A percentile compares a stretch with the other conserved stretches of the same genome.
Conservation (phyloP, 495 filamentous ascomycete genomes). For the Podospora australis region DNA sequence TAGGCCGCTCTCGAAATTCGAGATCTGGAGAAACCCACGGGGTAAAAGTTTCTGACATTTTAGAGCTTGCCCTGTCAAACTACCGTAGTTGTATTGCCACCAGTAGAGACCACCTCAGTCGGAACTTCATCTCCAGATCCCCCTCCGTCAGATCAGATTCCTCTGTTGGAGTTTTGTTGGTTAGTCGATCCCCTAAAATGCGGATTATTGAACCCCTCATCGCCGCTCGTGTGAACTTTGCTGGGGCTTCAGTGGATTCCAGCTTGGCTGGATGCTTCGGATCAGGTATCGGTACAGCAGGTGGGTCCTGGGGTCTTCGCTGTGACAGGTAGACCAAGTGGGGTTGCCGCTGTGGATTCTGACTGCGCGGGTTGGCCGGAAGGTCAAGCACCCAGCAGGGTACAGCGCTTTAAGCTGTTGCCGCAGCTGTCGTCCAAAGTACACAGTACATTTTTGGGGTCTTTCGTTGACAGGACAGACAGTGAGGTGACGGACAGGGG, state of each 20-base stretch:
- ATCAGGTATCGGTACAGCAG: conserved; percentile 14
- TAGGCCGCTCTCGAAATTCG: too few species aligned
- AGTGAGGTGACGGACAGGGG: conserved; percentile 25
- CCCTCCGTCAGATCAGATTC: too few species aligned
- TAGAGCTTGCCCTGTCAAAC: too few species aligned
- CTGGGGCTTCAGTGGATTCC: not conserved
- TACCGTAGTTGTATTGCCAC: too few species aligned
- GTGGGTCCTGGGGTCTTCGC: not conserved
- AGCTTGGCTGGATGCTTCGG: not conserved
- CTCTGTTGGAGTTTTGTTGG: too few species aligned
- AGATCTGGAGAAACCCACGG: too few species aligned
- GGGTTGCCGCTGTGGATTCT: conserved; percentile 23
- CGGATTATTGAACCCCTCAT: too few species aligned
- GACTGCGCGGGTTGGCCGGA: conserved; percentile 13
- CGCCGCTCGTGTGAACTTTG: too few species aligned
- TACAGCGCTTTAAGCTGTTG: conserved; percentile 15
- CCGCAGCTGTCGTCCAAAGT: conserved; percentile 14
- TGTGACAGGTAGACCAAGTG: conserved; percentile 23
- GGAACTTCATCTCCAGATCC: too few species aligned
- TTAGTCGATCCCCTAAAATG: too few species aligned
- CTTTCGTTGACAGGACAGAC: conserved; percentile 2
- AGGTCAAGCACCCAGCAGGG: conserved; percentile 3
- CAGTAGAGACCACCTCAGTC: too few species aligned
- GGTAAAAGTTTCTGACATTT: too few species aligned
- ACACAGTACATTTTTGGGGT: conserved; percentile 9